Evolutionary conservation across 805 yeast genomes (phyloP), one percentile per base, ranked within the genome.

Genomic region (Spathaspora arborariae): DNA sequence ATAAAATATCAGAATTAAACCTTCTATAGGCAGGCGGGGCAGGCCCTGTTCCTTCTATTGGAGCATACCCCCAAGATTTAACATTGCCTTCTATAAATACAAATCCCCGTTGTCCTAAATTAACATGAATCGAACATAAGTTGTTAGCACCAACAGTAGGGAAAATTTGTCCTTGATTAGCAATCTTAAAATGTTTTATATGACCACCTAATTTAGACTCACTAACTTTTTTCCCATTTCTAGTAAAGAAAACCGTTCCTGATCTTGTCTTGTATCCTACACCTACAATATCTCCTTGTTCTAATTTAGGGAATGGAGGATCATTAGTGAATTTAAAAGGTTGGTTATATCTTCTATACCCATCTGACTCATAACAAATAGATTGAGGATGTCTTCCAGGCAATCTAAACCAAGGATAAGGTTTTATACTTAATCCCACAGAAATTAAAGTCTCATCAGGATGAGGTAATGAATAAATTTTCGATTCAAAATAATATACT

Each of bases 11-110:
- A 41, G 82, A 82, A 39, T 80, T 81, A 57, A 83, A 90, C 47
- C 83, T 80, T 42, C 88, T 87, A 65, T 92, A 92, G 8, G 94
- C 84, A 1, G 99, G 99, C 2, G 98, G 96, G 4, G 98, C 96
- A 3, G 95, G 85, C 48, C 90, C 85, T 42, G 76, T 79, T 1
- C 98, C 99, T 54, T 84, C 87, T 35, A 85, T 75, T 2, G 94
- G 92, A n/a, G 96, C 96, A 57, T 85, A 84, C 5, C 96, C 96
- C 97, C 97, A 90, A 62, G 87, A 89, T 62, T 90, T 90, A 34
- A 91, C 96, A 60, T 90, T 89, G 1, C 88, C 97, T 60, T 91
- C 97, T 42, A 91, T 88, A 59, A 79, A 89, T 2, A 91, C 97
- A 66, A 80, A 90, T 2, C 97, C 97, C 47, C 82, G 75, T 56